These are phyloP conservation scores for Aspergillus niger DNA, from an alignment of 2,329 filamentous ascomycete genomes.

Conservation along the genomic window DNA sequence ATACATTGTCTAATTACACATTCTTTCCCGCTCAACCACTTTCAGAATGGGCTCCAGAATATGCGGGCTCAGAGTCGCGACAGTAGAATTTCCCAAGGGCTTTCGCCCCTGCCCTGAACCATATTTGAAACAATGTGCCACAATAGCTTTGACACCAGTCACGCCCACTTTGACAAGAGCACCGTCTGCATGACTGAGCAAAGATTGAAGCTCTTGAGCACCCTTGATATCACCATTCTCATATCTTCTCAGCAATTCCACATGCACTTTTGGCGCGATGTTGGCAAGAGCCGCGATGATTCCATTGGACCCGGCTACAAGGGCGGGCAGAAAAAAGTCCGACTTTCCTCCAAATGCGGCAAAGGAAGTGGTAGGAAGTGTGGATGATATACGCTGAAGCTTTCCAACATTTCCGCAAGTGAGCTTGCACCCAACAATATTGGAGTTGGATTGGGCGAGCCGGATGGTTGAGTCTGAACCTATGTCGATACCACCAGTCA, in stretches of 20 bases:
- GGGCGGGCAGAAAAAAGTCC: constrained; percentile 71
- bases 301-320: constrained; percentile 70
- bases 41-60: neutral
- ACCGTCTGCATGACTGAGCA: neutral
- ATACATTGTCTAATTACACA: too few species aligned
- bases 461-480: constrained; percentile 60
- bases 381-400: constrained; percentile 58
- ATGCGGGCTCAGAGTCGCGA: neutral
- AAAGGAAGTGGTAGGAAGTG: constrained; percentile 67
- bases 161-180: neutral
- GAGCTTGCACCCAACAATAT: constrained; percentile 65
- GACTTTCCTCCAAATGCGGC: constrained; percentile 72
- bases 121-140: neutral
- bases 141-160: neutral
- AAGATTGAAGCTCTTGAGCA: neutral
- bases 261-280: constrained; percentile 66
- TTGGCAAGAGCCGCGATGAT: constrained; percentile 73
- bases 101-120: neutral
- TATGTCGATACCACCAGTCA: constrained; percentile 59
- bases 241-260: constrained; percentile 28
- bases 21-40: neutral
- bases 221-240: neutral
- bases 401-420: constrained; percentile 68
- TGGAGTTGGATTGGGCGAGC: constrained; percentile 52
- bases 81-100: neutral